Percentiles rank a stretch among this genome's conserved stretches.
These are phyloP conservation scores for Rhodofomes roseus DNA, from an alignment of 1,284 basidiomycete species.

Conservation along the genomic window DNA sequence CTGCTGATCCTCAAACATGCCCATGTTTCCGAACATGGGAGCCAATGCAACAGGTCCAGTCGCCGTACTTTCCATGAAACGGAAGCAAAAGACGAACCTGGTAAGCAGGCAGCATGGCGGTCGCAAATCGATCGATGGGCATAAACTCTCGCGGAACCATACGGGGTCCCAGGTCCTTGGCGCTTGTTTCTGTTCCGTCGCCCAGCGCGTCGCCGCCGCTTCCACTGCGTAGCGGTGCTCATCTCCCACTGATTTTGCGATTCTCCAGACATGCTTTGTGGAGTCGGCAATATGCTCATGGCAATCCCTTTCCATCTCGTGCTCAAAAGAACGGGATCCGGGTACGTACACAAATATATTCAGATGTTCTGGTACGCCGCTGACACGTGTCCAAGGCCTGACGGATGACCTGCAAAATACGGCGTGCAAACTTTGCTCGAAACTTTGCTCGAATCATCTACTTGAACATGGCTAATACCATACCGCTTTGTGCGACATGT, in stretches of 20 bases:
- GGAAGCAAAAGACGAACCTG: background rate
- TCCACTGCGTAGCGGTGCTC: background rate
- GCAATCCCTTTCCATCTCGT: background rate
- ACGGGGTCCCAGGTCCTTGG: background rate
- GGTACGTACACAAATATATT: background rate
- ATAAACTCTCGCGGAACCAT: slow-evolving; percentile 3
- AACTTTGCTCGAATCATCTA: background rate
- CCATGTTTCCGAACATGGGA: too few relatives aligned
- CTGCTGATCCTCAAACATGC: too few relatives aligned
- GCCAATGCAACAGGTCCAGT: too few relatives aligned
- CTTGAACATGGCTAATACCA: background rate
- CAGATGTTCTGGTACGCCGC: background rate
- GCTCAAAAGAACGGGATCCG: background rate
- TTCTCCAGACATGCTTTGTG: background rate
- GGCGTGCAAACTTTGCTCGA: too few relatives aligned
- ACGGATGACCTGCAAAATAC: background rate
- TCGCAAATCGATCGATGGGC: slow-evolving; percentile 1
- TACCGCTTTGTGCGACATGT: background rate
- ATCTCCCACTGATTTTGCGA: background rate
- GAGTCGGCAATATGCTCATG: background rate
- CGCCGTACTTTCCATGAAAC: background rate
- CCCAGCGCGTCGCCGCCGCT: background rate
- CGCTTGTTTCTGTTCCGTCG: background rate
- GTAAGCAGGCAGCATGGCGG: background rate
- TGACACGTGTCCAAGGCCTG: background rate